phyloP scores from a whole-genome alignment of 805 yeast genomes.

The Maudiozyma bulderi region DNA sequence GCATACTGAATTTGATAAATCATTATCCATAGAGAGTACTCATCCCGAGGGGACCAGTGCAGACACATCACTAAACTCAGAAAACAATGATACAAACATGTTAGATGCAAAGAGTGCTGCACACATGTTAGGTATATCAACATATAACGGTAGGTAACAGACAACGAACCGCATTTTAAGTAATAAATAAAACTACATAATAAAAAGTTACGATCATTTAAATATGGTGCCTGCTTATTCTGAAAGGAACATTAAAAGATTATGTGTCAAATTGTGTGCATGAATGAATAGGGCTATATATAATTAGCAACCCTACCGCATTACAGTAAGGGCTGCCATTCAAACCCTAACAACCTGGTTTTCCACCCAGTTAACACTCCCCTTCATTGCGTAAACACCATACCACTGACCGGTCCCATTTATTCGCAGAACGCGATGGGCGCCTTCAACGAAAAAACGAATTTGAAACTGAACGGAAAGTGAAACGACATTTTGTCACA shows the following conservation, averaged over 20 bases:
- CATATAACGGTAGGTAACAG: constrained; percentile 17
- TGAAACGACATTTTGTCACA: too few species aligned
- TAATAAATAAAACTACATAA: not conserved
- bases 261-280: too few species aligned
- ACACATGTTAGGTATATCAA: constrained; percentile 62
- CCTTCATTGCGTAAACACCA: not conserved
- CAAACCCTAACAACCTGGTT: not conserved
- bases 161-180: not conserved
- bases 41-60: not conserved
- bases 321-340: not conserved
- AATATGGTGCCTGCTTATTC: too few species aligned
- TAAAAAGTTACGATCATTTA: too few species aligned
- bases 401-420: not conserved
- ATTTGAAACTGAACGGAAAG: too few species aligned
- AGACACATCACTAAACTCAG: too few species aligned
- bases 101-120: constrained; percentile 85
- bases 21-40: constrained; percentile 1
- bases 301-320: not conserved
- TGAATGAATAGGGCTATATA: too few species aligned
- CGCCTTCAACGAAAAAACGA: not conserved
- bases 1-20: constrained; percentile 21
- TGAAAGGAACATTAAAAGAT: too few species aligned
- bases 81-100: constrained; percentile 5
- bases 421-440: constrained; percentile 4
- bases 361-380: not conserved